A percentile compares a stretch with the other conserved stretches of the same genome.
Evolutionary conservation across 2,329 filamentous ascomycete species (phyloP).

Genomic region (Mycosphaerella arachidis): DNA sequence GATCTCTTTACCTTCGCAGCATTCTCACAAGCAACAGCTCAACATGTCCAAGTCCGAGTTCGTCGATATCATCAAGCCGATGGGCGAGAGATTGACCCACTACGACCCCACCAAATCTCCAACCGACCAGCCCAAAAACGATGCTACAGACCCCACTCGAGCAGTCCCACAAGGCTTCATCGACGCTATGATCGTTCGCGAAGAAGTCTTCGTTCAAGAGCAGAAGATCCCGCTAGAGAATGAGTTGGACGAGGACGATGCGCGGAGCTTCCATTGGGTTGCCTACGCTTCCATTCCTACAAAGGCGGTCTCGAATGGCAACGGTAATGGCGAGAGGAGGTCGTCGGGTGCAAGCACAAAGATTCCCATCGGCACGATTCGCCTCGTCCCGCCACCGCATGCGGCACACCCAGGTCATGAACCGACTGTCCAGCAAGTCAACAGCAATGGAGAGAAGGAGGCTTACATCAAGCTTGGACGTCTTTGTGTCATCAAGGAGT

Average conservation of each 20-base stretch:
- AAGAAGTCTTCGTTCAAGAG: slow-evolving; percentile 55
- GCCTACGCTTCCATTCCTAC: slow-evolving; percentile 62
- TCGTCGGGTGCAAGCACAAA: slow-evolving; percentile 39
- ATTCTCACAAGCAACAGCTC: background rate
- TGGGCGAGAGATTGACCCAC: slow-evolving; percentile 27
- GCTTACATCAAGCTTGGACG: slow-evolving; percentile 79
- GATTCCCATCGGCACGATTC: slow-evolving; percentile 67
- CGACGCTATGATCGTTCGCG: slow-evolving; percentile 56
- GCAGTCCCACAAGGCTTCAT: slow-evolving; percentile 43
- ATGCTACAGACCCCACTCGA: slow-evolving; percentile 28
- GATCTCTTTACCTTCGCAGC: background rate
- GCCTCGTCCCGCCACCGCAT: slow-evolving; percentile 78
- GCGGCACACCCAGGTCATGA: slow-evolving; percentile 37
- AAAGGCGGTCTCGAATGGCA: slow-evolving; percentile 34
- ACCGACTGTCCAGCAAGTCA: slow-evolving; percentile 36
- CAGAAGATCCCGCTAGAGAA: slow-evolving; percentile 56
- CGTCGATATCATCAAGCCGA: slow-evolving; percentile 30
- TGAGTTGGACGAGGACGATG: slow-evolving; percentile 78
- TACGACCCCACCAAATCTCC: slow-evolving; percentile 29
- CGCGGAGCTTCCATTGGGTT: slow-evolving; percentile 79
- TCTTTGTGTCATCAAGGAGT: slow-evolving; percentile 60
- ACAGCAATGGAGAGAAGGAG: slow-evolving; percentile 52
- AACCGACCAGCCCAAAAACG: slow-evolving; percentile 28
- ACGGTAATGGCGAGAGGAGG: slow-evolving; percentile 32
- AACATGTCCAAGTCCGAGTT: slow-evolving; percentile 23